Conservation (phyloP, 345 rosid genomes). For the Camelina neglecta region DNA sequence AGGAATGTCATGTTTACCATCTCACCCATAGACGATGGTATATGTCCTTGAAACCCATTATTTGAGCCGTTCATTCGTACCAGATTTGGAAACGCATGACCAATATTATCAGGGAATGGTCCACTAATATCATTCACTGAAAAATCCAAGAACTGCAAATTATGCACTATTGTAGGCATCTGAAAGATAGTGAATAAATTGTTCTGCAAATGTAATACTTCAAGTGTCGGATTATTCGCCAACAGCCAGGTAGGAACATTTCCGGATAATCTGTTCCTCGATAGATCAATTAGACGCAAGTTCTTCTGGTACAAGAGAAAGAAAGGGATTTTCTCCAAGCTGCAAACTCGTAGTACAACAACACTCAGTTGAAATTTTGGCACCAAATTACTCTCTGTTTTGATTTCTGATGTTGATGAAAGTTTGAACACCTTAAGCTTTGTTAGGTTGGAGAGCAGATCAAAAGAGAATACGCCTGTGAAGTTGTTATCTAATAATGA, state of each 20-base stretch:
- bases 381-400: conserved; percentile 12
- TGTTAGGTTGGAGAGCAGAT: conserved; percentile 11
- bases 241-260: conserved; percentile 24
- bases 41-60: conserved; percentile 17
- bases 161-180: not conserved
- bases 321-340: conserved; percentile 10
- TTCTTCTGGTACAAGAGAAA: conserved; percentile 14
- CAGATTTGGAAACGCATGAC: not conserved
- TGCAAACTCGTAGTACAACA: not conserved
- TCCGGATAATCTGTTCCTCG: conserved; percentile 15
- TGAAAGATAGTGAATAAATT: conserved; percentile 11
- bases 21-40: conserved; percentile 30
- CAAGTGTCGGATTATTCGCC: conserved; percentile 14
- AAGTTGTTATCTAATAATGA: conserved; percentile 7
- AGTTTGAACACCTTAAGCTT: conserved; percentile 22
- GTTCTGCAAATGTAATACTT: not conserved
- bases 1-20: conserved; percentile 6
- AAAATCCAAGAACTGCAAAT: conserved; percentile 1
- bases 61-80: not conserved
- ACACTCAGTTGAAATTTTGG: conserved; percentile 32
- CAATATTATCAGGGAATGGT: not conserved
- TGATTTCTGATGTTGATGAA: conserved; percentile 10
- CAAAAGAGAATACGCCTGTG: not conserved
- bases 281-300: conserved; percentile 15
- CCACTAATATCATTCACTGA: not conserved